Evolutionary conservation across 441 rosid species (phyloP), one percentile per base, ranked within the genome.

Genomic region (Melastoma candidum): DNA sequence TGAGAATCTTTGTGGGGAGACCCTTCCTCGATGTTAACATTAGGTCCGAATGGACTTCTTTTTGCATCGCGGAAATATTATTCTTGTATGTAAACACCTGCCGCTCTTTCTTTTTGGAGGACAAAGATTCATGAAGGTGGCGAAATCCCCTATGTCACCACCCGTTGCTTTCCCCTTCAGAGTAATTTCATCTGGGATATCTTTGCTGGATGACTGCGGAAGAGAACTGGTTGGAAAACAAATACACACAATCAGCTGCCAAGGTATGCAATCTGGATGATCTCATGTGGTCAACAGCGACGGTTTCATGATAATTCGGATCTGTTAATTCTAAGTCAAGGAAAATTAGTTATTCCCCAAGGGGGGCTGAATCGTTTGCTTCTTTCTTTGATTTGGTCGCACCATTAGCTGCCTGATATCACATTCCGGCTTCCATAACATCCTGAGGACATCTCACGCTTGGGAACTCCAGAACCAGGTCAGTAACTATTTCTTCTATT

Each of bases 101-200:
- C 43, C 41, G 36, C 41, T 52, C 44, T 52, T 52, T 52, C 59
- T 24, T 13, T 46, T 70, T 57, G 67, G 84, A 90, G 92, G 87
- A 49, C 79, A 76, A 70, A 81, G 92, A 77, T 71, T 72, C 59
- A 64, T 90, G 50, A 82, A 87, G 80, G 74, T 90, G 32, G 92
- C 87, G 9, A 87, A 90, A 69, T 85, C 96, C 66, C 97, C 96
- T 8, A 70, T 83, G 54, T 83, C 90, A 0, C 84, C 96, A 39
- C 82, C 96, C 39, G 58, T 84, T 55, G 83, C 80, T 54, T 85
- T 87, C 60, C 83, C 90, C 9, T 87, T 78, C 64, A 65, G 64
- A 68, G 75, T 87, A 69, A 77, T 77, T 54, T 59, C 93, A 60
- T 77, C 80, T 3, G 96, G 95, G 14, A 80, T 90, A 50, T 74